phyloP scores from a whole-genome alignment of 176 grass and related monocot genomes.

The Avena atlantica region DNA sequence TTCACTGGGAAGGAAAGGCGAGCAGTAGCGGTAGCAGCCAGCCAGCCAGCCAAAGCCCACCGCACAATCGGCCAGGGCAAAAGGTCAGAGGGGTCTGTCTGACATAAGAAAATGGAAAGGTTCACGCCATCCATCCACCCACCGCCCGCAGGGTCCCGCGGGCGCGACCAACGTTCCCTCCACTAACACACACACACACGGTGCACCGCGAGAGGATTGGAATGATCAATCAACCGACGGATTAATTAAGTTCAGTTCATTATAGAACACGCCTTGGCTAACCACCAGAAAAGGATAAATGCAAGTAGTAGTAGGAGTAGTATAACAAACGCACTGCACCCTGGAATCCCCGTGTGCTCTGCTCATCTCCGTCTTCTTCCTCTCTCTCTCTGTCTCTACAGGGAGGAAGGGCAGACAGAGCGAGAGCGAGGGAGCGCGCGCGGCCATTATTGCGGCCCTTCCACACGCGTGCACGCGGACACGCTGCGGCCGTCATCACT shows the following conservation, averaged over 20 bases:
- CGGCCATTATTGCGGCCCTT: conserved; percentile 35
- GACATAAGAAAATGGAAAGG: neutral
- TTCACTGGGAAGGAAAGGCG: conserved; percentile 14
- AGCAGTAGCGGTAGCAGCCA: conserved; percentile 1
- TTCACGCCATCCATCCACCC: neutral
- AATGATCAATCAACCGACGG: conserved; percentile 26
- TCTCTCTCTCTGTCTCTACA: neutral
- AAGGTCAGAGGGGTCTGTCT: neutral
- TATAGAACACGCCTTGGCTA: conserved; percentile 24
- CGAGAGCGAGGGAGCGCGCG: neutral
- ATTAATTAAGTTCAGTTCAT: conserved; percentile 28
- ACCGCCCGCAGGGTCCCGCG: neutral
- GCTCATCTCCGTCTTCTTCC: neutral
- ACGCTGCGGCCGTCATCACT: conserved; percentile 2
- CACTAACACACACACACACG: neutral
- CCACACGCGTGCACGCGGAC: conserved; percentile 30
- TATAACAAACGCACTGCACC: neutral
- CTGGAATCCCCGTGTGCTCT: neutral
- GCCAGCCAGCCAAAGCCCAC: neutral
- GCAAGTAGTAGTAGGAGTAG: neutral
- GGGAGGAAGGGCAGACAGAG: neutral
- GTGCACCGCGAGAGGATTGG: neutral
- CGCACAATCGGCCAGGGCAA: neutral
- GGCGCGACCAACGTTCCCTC: conserved; percentile 38
- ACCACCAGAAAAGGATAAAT: neutral